Percentiles rank a stretch among this genome's conserved stretches.
Evolutionary conservation across 352 stramenopile genomes (phyloP).

Genomic region (Phytophthora tentaculata): DNA sequence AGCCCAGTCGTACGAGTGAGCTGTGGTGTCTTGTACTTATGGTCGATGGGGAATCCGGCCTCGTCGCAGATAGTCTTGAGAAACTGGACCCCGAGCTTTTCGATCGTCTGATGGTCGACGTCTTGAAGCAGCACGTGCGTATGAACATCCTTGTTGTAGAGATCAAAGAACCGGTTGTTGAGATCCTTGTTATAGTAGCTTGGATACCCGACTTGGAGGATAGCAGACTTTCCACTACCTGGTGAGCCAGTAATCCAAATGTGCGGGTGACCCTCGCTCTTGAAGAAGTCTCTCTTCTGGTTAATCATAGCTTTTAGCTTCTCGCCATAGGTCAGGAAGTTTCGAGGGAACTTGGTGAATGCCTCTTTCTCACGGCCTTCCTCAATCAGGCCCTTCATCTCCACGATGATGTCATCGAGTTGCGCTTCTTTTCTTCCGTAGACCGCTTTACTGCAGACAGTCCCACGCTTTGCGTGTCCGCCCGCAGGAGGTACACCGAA

Average conservation of each 20-base stretch:
- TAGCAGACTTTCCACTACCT: not conserved
- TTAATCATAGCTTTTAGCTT: not conserved
- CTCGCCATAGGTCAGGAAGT: not conserved
- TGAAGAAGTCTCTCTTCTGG: not conserved
- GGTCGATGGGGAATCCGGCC: conserved; percentile 1
- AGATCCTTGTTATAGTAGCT: conserved; percentile 11
- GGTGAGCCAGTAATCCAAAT: not conserved
- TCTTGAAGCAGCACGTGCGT: conserved; percentile 3
- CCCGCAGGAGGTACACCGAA: not conserved
- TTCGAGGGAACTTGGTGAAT: not conserved
- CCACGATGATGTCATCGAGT: not conserved
- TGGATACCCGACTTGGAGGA: not conserved
- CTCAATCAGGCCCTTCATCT: not conserved
- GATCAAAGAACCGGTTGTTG: not conserved
- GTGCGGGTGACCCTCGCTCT: not conserved
- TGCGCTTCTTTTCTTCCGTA: not conserved
- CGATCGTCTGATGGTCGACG: conserved; percentile 1
- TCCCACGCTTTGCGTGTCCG: too few relatives aligned
- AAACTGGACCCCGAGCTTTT: conserved; percentile 1
- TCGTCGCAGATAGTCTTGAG: conserved; percentile 9
- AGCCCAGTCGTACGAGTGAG: not conserved
- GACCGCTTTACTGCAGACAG: not conserved
- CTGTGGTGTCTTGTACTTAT: conserved; percentile 11
- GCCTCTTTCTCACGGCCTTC: not conserved
- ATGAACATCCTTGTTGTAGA: not conserved